Conservation (phyloP, 2,329 filamentous ascomycete species). For the Penicillium sclerotigenum region DNA sequence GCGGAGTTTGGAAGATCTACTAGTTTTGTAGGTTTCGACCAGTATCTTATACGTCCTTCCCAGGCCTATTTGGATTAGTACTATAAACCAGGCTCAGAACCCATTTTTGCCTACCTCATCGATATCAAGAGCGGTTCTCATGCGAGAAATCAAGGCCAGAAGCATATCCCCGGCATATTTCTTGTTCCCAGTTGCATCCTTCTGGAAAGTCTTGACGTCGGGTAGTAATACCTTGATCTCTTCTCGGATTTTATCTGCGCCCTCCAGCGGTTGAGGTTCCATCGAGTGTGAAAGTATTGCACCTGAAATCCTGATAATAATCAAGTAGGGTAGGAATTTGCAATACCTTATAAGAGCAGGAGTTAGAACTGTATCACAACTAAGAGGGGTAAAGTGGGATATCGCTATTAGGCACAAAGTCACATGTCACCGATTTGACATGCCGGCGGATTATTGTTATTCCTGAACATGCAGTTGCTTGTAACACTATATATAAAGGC, state of each 20-base stretch:
- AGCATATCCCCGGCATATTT: neutral
- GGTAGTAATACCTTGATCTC: neutral
- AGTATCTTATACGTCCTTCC: neutral
- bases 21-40: neutral
- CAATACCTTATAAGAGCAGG: too few relatives aligned
- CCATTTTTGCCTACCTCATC: neutral
- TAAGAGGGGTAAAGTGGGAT: too few relatives aligned
- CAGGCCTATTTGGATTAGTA: neutral
- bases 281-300: neutral
- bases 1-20: neutral
- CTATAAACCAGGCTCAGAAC: too few relatives aligned
- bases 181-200: neutral
- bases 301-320: too few relatives aligned
- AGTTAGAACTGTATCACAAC: too few relatives aligned
- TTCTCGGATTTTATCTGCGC: neutral
- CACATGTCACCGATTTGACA: too few relatives aligned
- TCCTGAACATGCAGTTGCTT: too few relatives aligned
- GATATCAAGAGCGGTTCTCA: neutral
- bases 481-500: too few relatives aligned
- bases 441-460: too few relatives aligned
- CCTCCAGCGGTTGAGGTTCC: neutral
- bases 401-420: too few relatives aligned
- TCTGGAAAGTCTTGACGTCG: neutral
- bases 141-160: neutral
- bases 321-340: too few relatives aligned